These are phyloP conservation scores for Hypericum perforatum DNA, from an alignment of 345 rosid genomes.

Conservation along the genomic window DNA sequence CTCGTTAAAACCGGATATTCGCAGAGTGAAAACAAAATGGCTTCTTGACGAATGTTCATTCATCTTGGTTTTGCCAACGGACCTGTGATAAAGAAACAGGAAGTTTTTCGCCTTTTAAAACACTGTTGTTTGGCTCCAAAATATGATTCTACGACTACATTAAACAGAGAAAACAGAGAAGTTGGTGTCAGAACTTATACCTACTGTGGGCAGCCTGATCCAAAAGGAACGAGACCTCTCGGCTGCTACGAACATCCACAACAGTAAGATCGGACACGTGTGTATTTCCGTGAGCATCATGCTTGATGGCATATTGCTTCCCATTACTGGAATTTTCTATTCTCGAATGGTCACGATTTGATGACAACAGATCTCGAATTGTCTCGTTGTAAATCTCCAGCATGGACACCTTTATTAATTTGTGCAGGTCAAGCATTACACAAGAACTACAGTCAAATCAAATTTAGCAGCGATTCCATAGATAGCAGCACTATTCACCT, in stretches of 20 bases:
- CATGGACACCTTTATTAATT: constrained; percentile 70
- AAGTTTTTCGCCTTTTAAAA: background rate
- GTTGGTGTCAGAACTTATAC: constrained; percentile 20
- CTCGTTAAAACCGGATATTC: constrained; percentile 81
- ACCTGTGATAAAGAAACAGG: constrained; percentile 31
- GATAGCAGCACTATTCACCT: constrained; percentile 31
- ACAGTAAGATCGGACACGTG: constrained; percentile 23
- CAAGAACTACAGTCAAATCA: background rate
- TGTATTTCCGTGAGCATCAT: constrained; percentile 24
- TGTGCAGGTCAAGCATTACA: constrained; percentile 2
- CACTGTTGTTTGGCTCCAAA: too few species aligned
- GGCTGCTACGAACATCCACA: constrained; percentile 21
- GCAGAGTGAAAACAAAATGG: constrained; percentile 85
- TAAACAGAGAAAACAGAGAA: background rate
- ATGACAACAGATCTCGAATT: constrained; percentile 68
- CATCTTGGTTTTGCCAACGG: constrained; percentile 94
- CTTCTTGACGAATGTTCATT: constrained; percentile 97
- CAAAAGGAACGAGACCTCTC: constrained; percentile 41
- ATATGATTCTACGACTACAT: too few species aligned
- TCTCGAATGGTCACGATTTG: constrained; percentile 43
- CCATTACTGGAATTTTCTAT: constrained; percentile 47
- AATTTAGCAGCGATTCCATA: background rate
- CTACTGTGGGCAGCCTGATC: constrained; percentile 84
- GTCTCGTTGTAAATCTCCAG: constrained; percentile 95
- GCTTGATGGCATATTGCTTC: constrained; percentile 26